A percentile compares a stretch with the other conserved stretches of the same genome.
Evolutionary conservation across 2,329 filamentous ascomycete genomes (phyloP).

Genomic region (Penicillium sumatraense): DNA sequence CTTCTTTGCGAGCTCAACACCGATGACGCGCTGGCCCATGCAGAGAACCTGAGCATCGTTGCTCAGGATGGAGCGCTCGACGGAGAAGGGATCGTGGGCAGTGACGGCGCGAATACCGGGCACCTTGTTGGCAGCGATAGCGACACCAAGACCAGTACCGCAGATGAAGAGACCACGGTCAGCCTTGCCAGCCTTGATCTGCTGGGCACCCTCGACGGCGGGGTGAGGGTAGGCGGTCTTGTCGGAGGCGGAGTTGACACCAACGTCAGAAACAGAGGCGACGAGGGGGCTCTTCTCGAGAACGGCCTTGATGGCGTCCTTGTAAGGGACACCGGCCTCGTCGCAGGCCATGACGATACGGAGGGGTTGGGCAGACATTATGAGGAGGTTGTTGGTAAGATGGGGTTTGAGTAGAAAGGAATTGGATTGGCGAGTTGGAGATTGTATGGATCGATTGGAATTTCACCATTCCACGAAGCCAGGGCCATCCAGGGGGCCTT

Average conservation of each 20-base stretch:
- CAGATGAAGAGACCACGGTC: constrained; percentile 81
- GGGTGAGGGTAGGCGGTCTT: constrained; percentile 83
- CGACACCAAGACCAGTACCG: constrained; percentile 84
- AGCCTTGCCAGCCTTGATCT: constrained; percentile 56
- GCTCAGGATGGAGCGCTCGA: constrained; percentile 78
- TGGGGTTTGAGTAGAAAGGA: background rate
- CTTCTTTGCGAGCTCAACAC: constrained; percentile 76
- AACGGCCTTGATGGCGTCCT: constrained; percentile 74
- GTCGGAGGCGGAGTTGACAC: constrained; percentile 67
- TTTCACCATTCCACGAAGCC: background rate
- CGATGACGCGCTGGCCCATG: constrained; percentile 82
- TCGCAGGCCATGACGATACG: constrained; percentile 68
- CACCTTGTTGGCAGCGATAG: constrained; percentile 88
- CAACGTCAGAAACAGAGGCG: constrained; percentile 72
- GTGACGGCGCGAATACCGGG: constrained; percentile 84
- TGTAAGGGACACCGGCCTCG: constrained; percentile 78
- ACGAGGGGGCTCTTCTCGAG: constrained; percentile 71
- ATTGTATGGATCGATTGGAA: background rate
- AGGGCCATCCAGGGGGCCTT: constrained; percentile 2
- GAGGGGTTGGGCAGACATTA: constrained; percentile 48
- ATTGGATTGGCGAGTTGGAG: background rate
- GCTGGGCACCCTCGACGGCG: constrained; percentile 71
- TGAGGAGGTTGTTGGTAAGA: background rate
- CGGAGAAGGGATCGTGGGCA: constrained; percentile 82
- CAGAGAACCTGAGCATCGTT: constrained; percentile 89